These are phyloP conservation scores for Penicillium flavigenum DNA, from an alignment of 495 filamentous ascomycete species.

Conservation along the genomic window DNA sequence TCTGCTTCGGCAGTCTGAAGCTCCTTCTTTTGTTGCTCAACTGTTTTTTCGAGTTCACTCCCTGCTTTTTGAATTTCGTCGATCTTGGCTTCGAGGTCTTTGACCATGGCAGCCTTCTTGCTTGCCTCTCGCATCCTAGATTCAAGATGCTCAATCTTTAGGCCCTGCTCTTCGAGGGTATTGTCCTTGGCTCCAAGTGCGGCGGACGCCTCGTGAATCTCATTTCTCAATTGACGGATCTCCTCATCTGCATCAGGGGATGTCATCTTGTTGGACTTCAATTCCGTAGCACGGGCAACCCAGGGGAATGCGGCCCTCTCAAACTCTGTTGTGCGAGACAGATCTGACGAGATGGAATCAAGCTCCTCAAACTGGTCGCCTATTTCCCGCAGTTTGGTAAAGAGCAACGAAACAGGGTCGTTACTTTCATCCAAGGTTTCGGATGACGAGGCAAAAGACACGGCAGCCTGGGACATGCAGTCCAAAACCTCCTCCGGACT, in stretches of 20 bases:
- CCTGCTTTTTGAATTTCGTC: slow-evolving; percentile 56
- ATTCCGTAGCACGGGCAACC: slow-evolving; percentile 75
- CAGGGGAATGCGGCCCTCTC: slow-evolving; percentile 75
- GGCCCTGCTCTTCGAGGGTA: slow-evolving; percentile 82
- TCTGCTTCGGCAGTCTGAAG: slow-evolving; percentile 58
- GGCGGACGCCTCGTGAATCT: slow-evolving; percentile 61
- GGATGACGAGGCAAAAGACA: slow-evolving; percentile 26
- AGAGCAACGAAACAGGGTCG: slow-evolving; percentile 67
- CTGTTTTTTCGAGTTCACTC: slow-evolving; percentile 34
- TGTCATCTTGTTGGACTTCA: slow-evolving; percentile 74
- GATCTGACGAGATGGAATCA: slow-evolving; percentile 66
- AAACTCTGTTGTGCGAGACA: slow-evolving; percentile 81
- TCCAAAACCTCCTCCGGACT: slow-evolving; percentile 63
- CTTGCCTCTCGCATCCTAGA: slow-evolving; percentile 55
- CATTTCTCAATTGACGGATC: slow-evolving; percentile 69
- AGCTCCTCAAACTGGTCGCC: slow-evolving; percentile 69
- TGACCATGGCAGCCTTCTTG: slow-evolving; percentile 51
- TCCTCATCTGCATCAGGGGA: slow-evolving; percentile 79
- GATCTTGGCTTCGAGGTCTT: slow-evolving; percentile 57
- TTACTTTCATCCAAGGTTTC: slow-evolving; percentile 45
- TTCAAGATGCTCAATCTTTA: slow-evolving; percentile 57
- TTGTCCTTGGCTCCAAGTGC: slow-evolving; percentile 84
- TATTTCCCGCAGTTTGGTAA: slow-evolving; percentile 63
- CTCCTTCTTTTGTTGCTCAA: slow-evolving; percentile 43
- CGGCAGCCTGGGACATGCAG: slow-evolving; percentile 58